Conservation (phyloP, 805 yeast genomes). For the Candida boidinii region DNA sequence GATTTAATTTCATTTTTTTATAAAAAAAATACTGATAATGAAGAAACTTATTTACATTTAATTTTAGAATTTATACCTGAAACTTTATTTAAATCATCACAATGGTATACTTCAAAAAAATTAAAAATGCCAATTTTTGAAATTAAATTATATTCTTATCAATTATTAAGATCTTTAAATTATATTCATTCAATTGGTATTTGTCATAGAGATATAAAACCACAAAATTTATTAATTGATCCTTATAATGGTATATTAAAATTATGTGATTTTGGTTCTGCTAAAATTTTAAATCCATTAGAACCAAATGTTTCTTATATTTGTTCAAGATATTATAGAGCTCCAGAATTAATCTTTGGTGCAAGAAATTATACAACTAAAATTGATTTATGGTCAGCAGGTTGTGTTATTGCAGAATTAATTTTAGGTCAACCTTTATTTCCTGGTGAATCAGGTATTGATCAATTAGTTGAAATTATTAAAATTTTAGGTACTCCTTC, state of each 20-base stretch:
- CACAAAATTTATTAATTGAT: conserved; percentile 81
- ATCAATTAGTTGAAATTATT: conserved; percentile 93
- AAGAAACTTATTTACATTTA: conserved; percentile 78
- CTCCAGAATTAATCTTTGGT: conserved; percentile 96
- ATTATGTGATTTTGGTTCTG: conserved; percentile 94
- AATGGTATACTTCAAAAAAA: conserved; percentile 70
- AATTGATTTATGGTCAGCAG: conserved; percentile 96
- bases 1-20: conserved; percentile 83
- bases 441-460: conserved; percentile 97
- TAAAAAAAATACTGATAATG: conserved; percentile 51
- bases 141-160: conserved; percentile 76
- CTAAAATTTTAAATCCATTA: conserved; percentile 78
- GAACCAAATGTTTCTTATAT: conserved; percentile 96
- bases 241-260: conserved; percentile 80
- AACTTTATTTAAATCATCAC: conserved; percentile 83
- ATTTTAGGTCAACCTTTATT: conserved; percentile 92
- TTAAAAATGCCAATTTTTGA: conserved; percentile 83
- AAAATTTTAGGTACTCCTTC: conserved; percentile 95
- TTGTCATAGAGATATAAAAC: conserved; percentile 92
- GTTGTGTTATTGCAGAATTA: conserved; percentile 97
- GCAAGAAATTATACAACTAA: conserved; percentile 94
- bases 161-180: conserved; percentile 68
- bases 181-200: conserved; percentile 68
- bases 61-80: conserved; percentile 94
- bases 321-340: conserved; percentile 93